Conservation (phyloP, 768 basidiomycete genomes). For the Leccinum subtestaceum region DNA sequence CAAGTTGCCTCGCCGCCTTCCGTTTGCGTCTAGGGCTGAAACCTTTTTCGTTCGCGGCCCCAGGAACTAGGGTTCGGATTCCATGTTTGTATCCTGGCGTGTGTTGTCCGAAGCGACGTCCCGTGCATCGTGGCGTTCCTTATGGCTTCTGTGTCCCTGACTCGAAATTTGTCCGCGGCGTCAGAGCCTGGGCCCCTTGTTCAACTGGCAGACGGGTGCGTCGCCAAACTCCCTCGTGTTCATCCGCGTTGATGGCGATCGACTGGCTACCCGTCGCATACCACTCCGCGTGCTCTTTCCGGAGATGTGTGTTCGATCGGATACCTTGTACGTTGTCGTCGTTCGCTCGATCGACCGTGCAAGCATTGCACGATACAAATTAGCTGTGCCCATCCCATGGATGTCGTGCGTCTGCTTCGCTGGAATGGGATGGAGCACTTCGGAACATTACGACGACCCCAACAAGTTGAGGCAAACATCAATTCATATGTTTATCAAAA, state of each 20-base stretch:
- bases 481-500: slow-evolving; percentile 21
- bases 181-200: slow-evolving; percentile 4
- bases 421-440: too few species aligned
- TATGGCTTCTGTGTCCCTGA: background rate
- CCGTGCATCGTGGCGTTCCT: slow-evolving; percentile 8
- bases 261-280: background rate
- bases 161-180: slow-evolving; percentile 7
- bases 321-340: background rate
- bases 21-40: background rate
- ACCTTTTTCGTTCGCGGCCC: background rate
- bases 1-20: slow-evolving; percentile 3
- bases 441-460: too few species aligned
- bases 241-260: slow-evolving; percentile 1
- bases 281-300: too few species aligned
- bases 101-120: background rate
- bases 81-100: background rate
- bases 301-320: background rate
- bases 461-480: slow-evolving; percentile 10
- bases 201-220: background rate
- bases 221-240: slow-evolving; percentile 9
- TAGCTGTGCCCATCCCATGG: too few species aligned
- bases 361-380: background rate
- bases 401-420: too few species aligned
- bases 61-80: background rate
- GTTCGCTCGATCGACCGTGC: background rate